Evolutionary conservation across 176 grass and related monocot genomes (phyloP).

Genomic region (Aechmea fasciata): DNA sequence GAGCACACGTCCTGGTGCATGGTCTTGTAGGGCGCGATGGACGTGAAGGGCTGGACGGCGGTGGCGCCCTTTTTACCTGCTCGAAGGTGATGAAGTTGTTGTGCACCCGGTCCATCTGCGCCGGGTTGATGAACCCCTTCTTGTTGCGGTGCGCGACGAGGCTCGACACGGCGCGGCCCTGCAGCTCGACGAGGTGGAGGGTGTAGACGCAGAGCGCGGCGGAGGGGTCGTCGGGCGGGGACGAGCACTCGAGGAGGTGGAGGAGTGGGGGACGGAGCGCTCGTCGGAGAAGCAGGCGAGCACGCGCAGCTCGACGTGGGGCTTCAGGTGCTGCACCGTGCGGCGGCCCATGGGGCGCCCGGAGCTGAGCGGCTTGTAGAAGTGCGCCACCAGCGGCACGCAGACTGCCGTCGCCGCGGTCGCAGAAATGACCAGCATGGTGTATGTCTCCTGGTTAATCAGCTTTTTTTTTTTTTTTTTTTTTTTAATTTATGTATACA

Average conservation of each 20-base stretch:
- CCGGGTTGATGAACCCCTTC: slow-evolving; percentile 15
- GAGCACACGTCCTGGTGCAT: slow-evolving; percentile 36
- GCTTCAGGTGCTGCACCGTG: slow-evolving; percentile 15
- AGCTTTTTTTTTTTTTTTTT: not conserved
- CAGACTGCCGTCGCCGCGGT: not conserved
- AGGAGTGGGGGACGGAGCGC: slow-evolving; percentile 9
- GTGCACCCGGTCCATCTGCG: slow-evolving; percentile 22
- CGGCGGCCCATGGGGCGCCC: not conserved
- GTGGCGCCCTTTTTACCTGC: slow-evolving; percentile 21
- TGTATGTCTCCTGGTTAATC: slow-evolving; percentile 6
- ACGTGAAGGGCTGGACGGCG: slow-evolving; percentile 28
- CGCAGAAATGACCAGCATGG: not conserved
- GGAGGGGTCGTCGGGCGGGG: not conserved
- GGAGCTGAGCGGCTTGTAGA: slow-evolving; percentile 21
- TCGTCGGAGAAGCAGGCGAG: slow-evolving; percentile 22
- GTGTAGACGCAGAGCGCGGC: slow-evolving; percentile 10
- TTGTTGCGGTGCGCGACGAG: slow-evolving; percentile 21
- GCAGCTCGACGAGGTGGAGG: slow-evolving; percentile 24
- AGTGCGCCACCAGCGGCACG: slow-evolving; percentile 6
- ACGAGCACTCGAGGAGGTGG: slow-evolving; percentile 15
- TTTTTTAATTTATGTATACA: too few species aligned
- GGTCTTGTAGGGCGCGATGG: slow-evolving; percentile 24
- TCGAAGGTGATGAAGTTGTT: slow-evolving; percentile 25
- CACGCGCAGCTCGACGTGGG: slow-evolving; percentile 4
- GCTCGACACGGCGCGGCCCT: slow-evolving; percentile 15